These are phyloP conservation scores for Arctium lappa DNA, from an alignment of 129 eudicot genomes.

Conservation along the genomic window DNA sequence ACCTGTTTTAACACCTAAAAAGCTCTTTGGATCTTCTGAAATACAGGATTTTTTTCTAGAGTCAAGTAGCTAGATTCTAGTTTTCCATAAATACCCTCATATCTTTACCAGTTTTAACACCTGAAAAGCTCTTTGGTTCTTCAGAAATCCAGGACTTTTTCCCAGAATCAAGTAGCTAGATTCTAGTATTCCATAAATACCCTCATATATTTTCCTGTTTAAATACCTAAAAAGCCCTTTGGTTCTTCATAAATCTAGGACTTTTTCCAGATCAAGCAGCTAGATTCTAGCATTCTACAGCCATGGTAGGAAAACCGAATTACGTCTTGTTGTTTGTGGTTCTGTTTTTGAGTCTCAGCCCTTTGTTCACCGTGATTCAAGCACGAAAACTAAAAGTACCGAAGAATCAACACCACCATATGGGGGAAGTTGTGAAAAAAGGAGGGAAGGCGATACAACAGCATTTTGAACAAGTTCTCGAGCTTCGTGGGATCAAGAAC, in stretches of 20 bases:
- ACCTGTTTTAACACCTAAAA: background rate
- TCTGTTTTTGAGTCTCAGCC: slow-evolving; percentile 32
- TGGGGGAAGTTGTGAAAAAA: background rate
- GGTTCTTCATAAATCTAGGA: background rate
- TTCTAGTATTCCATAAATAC: background rate
- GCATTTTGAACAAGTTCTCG: slow-evolving; percentile 30
- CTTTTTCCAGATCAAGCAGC: background rate
- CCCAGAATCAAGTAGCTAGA: background rate
- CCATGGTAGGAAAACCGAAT: slow-evolving; percentile 33
- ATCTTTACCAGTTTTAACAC: slow-evolving; percentile 4
- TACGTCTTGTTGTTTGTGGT: slow-evolving; percentile 14
- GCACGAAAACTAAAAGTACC: slow-evolving; percentile 22
- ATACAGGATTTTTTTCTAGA: background rate
- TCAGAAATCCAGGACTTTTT: background rate
- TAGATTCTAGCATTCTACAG: slow-evolving; percentile 10
- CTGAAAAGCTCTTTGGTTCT: background rate
- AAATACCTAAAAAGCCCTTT: background rate
- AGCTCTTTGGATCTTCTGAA: background rate
- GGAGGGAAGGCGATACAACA: background rate
- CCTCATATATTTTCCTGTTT: background rate
- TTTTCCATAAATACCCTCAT: slow-evolving; percentile 12
- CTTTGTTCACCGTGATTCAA: slow-evolving; percentile 17
- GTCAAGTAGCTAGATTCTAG: background rate
- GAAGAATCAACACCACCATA: slow-evolving; percentile 22
- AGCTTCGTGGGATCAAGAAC: slow-evolving; percentile 40